phyloP scores from a whole-genome alignment of 768 basidiomycete genomes.

The Lactarius trivialis region DNA sequence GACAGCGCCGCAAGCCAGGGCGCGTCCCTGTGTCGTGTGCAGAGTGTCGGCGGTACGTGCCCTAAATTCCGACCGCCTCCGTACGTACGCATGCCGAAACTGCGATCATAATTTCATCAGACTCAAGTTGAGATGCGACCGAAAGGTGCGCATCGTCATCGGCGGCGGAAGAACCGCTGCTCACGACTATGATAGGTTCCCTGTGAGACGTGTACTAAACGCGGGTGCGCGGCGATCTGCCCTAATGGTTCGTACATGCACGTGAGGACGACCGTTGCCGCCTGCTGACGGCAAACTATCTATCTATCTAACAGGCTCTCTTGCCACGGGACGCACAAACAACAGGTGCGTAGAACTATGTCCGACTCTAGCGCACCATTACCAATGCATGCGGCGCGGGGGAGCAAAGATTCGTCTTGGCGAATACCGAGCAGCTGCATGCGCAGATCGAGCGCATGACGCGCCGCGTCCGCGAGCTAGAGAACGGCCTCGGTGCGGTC shows the following conservation, averaged over 20 bases:
- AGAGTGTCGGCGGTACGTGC: constrained; percentile 35
- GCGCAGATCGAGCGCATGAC: constrained; percentile 18
- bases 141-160: constrained; percentile 38
- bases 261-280: too few species aligned
- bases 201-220: constrained; percentile 69
- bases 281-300: too few species aligned
- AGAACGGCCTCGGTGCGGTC: constrained; percentile 15
- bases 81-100: background rate
- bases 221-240: constrained; percentile 70
- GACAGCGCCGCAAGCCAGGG: constrained; percentile 24
- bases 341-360: constrained; percentile 36
- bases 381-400: background rate
- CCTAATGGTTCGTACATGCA: constrained; percentile 52
- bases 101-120: constrained; percentile 25
- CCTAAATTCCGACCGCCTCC: background rate
- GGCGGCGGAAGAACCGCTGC: background rate
- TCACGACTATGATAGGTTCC: constrained; percentile 44
- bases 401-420: constrained; percentile 44
- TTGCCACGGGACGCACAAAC: constrained; percentile 50
- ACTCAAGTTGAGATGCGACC: constrained; percentile 61
- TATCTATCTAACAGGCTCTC: constrained; percentile 39
- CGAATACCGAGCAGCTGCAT: constrained; percentile 59
- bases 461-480: constrained; percentile 19
- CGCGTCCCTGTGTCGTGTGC: constrained; percentile 30
- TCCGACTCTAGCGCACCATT: background rate